phyloP scores from a whole-genome alignment of 2,329 filamentous ascomycete species.

The Xylaria sp. region DNA sequence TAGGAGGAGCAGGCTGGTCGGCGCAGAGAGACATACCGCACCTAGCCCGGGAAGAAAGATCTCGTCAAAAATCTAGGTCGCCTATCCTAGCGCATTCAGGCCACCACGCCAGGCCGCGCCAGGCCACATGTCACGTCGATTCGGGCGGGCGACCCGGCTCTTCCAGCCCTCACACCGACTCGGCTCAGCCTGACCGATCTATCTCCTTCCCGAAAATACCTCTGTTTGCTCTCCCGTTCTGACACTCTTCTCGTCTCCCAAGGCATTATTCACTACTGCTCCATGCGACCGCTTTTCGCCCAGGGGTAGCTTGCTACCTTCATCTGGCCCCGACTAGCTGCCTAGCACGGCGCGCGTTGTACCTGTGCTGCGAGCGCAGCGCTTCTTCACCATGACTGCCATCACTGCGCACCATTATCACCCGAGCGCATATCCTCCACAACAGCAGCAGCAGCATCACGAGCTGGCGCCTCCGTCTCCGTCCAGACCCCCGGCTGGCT shows the following conservation, averaged over 20 bases:
- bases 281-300: conserved; percentile 23
- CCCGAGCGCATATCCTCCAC: conserved; percentile 43
- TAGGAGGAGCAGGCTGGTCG: conserved; percentile 16
- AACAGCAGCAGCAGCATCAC: conserved; percentile 32
- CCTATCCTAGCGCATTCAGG: neutral
- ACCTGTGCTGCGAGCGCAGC: conserved; percentile 31
- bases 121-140: conserved; percentile 3
- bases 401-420: conserved; percentile 42
- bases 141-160: neutral
- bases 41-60: neutral
- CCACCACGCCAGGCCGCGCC: conserved; percentile 2
- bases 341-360: conserved; percentile 27
- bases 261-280: neutral
- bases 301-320: conserved; percentile 36
- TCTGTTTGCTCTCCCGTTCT: neutral
- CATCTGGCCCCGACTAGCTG: neutral
- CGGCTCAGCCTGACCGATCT: conserved; percentile 20
- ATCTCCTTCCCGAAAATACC: neutral
- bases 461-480: conserved; percentile 29
- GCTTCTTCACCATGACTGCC: conserved; percentile 45
- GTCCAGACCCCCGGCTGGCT: conserved; percentile 23
- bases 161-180: conserved; percentile 23
- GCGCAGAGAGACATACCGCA: conserved; percentile 8
- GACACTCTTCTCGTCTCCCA: neutral
- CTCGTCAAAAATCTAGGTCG: neutral